A percentile compares a stretch with the other conserved stretches of the same genome.
Conservation (phyloP, 202 grass and related monocot genomes). For the Dendrocalamus latiflorus region DNA sequence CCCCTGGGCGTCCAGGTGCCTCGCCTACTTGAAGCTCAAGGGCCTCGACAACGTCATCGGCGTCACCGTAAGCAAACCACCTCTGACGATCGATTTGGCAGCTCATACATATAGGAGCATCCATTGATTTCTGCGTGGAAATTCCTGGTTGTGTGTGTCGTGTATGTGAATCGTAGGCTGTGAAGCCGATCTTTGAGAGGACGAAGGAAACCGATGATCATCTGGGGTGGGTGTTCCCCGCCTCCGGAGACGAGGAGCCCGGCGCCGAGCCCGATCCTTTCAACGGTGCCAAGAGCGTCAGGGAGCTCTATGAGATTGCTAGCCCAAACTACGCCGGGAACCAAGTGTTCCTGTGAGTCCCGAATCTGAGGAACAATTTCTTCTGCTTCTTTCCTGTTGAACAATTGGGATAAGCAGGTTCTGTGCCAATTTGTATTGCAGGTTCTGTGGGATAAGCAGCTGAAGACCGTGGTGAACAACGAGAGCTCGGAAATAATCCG, state of each 20-base stretch:
- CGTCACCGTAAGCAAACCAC: slow-evolving; percentile 40
- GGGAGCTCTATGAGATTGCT: slow-evolving; percentile 84
- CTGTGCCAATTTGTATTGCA: neutral
- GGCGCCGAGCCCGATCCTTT: slow-evolving; percentile 61
- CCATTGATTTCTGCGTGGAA: neutral
- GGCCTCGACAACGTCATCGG: slow-evolving; percentile 67
- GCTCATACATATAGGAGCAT: neutral
- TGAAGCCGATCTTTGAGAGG: slow-evolving; percentile 80
- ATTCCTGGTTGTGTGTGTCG: neutral
- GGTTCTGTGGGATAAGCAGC: slow-evolving; percentile 94
- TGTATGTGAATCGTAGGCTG: slow-evolving; percentile 32
- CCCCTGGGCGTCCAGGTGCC: slow-evolving; percentile 90
- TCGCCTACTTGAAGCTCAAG: slow-evolving; percentile 87
- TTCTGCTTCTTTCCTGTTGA: neutral
- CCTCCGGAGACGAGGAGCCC: slow-evolving; percentile 53
- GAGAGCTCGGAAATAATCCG: slow-evolving; percentile 97
- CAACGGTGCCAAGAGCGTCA: slow-evolving; percentile 57
- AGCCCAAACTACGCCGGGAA: slow-evolving; percentile 65
- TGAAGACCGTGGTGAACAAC: slow-evolving; percentile 88
- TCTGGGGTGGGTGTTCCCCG: slow-evolving; percentile 79
- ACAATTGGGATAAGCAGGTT: neutral
- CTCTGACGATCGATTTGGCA: neutral
- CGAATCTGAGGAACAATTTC: neutral
- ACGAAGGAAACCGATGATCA: slow-evolving; percentile 76
- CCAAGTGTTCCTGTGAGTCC: slow-evolving; percentile 70